A percentile compares a stretch with the other conserved stretches of the same genome.
phyloP scores from a whole-genome alignment of 225 moss, liverwort and hornwort genomes.

The Marchantia polymorpha region DNA sequence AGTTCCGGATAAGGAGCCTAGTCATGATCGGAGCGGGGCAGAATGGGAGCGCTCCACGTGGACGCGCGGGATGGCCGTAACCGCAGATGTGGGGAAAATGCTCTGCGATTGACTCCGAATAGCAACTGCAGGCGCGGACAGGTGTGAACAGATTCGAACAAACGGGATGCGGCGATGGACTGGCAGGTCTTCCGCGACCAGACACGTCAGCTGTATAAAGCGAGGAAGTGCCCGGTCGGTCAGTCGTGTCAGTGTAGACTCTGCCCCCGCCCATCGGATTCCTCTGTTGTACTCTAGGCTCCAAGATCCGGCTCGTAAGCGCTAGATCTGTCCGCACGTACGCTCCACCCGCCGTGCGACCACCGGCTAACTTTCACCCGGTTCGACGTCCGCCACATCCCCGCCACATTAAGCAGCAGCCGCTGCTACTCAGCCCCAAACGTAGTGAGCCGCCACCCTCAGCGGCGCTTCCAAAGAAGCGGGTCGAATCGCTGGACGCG shows the following conservation, averaged over 20 bases:
- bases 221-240: neutral
- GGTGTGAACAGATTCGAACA: neutral
- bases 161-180: neutral
- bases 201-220: neutral
- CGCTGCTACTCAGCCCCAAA: neutral
- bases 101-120: neutral
- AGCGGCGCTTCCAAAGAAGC: neutral
- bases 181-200: neutral
- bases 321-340: slow-evolving; percentile 12
- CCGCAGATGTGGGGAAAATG: neutral
- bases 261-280: neutral
- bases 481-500: no score
- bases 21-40: neutral
- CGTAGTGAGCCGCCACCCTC: neutral
- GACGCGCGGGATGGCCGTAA: neutral
- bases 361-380: neutral
- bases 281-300: neutral
- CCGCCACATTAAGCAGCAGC: neutral
- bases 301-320: slow-evolving; percentile 1
- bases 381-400: neutral
- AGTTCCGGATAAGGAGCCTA: slow-evolving; percentile 8
- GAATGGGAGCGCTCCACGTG: neutral
- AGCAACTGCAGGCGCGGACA: neutral
- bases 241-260: neutral
- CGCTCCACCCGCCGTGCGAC: neutral